Evolutionary conservation across 768 basidiomycete genomes (phyloP).

Genomic region (Trametes gibbosa): DNA sequence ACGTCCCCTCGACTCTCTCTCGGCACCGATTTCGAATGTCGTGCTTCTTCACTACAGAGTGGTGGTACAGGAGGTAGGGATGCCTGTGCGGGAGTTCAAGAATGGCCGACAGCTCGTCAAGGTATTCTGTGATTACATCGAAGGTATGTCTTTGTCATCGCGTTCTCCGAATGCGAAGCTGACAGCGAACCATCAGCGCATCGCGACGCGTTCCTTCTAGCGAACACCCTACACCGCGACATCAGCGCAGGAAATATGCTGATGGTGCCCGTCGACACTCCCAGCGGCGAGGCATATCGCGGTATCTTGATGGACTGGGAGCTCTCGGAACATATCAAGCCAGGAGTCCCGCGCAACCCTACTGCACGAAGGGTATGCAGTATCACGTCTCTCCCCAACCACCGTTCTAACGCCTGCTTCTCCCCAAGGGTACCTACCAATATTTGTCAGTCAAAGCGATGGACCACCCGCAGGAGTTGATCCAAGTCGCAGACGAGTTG

Average conservation of each 20-base stretch:
- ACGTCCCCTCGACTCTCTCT: neutral
- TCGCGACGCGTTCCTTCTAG: neutral
- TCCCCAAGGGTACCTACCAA: neutral
- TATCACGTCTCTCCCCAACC: neutral
- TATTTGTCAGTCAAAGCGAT: neutral
- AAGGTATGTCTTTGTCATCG: neutral
- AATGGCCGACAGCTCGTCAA: neutral
- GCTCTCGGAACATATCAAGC: neutral
- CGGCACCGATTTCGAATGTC: neutral
- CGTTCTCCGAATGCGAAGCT: neutral
- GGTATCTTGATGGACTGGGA: neutral
- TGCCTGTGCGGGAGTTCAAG: neutral
- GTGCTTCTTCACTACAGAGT: conserved; percentile 7
- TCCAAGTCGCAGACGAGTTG: neutral
- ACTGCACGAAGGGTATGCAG: neutral
- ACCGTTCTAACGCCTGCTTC: neutral
- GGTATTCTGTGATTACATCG: neutral
- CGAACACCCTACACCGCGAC: neutral
- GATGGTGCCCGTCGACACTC: neutral
- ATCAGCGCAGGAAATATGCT: neutral
- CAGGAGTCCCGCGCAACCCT: neutral
- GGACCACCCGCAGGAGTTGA: neutral
- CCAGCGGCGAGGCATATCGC: no score
- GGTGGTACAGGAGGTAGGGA: conserved; percentile 8
- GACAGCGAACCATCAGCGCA: neutral